Conservation (phyloP, 192 early-diverging fungal species). For the Fimicolochytrium jonesii region DNA sequence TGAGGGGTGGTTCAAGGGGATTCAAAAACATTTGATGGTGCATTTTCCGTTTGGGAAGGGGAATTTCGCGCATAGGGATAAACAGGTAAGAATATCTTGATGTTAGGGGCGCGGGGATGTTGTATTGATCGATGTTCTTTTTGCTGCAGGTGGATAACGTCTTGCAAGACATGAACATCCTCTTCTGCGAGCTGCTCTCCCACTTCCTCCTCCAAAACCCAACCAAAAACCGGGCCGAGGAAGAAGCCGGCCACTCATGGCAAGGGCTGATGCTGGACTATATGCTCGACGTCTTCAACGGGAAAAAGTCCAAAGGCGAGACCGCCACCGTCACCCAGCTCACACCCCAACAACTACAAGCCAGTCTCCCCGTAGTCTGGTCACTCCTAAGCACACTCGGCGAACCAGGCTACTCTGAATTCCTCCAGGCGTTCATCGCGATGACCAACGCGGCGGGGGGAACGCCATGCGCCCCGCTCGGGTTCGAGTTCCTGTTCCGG, state of each 20-base stretch:
- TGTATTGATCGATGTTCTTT: background rate
- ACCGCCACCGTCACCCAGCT: background rate
- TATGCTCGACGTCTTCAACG: conserved; percentile 49
- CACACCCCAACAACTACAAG: conserved; percentile 14
- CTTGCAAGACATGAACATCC: conserved; percentile 67
- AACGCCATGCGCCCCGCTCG: background rate
- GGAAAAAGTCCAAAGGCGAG: conserved; percentile 6
- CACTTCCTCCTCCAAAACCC: conserved; percentile 42
- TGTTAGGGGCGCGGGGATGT: background rate
- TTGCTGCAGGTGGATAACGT: conserved; percentile 45
- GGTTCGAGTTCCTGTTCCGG: background rate
- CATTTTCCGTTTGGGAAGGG: conserved; percentile 75
- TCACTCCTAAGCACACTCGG: conserved; percentile 7
- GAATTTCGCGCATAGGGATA: conserved; percentile 39
- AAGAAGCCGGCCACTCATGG: conserved; percentile 35
- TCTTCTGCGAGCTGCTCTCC: conserved; percentile 61
- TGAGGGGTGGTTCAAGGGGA: conserved; percentile 46
- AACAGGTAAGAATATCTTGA: conserved; percentile 40
- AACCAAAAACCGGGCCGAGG: conserved; percentile 17
- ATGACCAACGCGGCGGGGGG: conserved; percentile 4
- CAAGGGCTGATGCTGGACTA: conserved; percentile 53
- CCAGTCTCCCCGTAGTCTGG: conserved; percentile 29
- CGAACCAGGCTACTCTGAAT: background rate
- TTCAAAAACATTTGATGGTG: conserved; percentile 64
- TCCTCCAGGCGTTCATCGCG: background rate